Base-by-base conservation (phyloP, 2,329 filamentous ascomycete genomes). In the Venturia pyrina region DNA sequence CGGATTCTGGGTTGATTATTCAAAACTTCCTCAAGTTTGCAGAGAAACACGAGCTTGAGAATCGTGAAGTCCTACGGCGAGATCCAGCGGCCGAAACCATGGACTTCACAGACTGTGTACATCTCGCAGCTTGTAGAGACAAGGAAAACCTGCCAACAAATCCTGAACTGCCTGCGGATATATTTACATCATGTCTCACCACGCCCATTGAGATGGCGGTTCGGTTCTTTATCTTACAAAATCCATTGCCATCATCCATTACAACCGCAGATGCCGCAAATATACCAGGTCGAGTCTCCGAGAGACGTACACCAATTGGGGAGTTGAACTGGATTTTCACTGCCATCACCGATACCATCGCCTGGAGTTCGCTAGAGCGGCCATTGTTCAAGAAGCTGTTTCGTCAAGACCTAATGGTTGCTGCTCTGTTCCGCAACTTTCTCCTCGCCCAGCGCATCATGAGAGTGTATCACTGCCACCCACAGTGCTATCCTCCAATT, bases 251-350 rank as follows among this genome's bases (percentile, higher is more conserved):
- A 5, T 83, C 78, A 19, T 85, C 84, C 50, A 80, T 96, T 66
- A 88, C 86, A 1, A 85, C 93, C 4, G 90, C 95, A 68, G 86
- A 93, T 70, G 93, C 93, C 53, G 89, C 91, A 75, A 90, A 91
- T 72, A 89, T 99, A 21, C 93, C 93, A 2, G 95, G 95, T 43
- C 88, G 92, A 68, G 84, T 98, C 53, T 93, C 96, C 73, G 95
- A 99, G 77, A 85, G 95, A 67, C 85, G 95, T 73, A 98, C 95
- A 62, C 95, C 95, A 10, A 83, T 99, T 43, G 95, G 95, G 68
- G 95, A 99, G 78, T 81, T 99, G 17, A 99, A 99, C 73, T 99
- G 95, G 95, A 99, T 99, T 44, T 98, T 99, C 74, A 99, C 95
- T 0, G 95, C 95, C 65, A 98, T 99, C 69, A 99, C 95, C 0